Evolutionary conservation across 1,284 basidiomycete genomes (phyloP), one percentile per base, ranked within the genome.

Genomic region (Earliella scabrosa): DNA sequence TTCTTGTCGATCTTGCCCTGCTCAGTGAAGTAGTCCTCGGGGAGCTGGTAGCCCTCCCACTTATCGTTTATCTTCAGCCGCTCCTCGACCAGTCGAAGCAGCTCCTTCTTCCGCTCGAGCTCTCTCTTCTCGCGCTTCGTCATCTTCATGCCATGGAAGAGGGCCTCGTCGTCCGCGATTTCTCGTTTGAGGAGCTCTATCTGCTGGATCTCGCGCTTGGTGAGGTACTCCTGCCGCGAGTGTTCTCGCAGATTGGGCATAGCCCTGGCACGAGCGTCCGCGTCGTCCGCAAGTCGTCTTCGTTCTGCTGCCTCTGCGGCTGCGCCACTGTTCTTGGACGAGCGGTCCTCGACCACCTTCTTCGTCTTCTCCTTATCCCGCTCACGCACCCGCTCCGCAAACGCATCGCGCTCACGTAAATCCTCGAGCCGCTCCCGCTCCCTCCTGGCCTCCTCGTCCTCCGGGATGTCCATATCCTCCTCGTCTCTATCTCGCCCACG

Each of bases 1-100:
- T 97, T 96, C 74, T 88, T 90, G 81, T 99, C 96, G 59, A 99
- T 92, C 73, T 95, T 97, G n/a, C 97, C 97, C 72, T 98, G 94
- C 68, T 98, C 97, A 0, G 97, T 99, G 66, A 98, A 83, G 69
- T 99, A 99, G 75, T 99, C 97, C 66, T 97, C 95, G 0, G 95
- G 96, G 35, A 97, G 82, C 76, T 91, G 90, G 68, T 98, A 98
- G 4, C 95, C 95, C 60, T 97, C 95, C 73, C 83, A 93, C 60
- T 93, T 92, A 76, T 97, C 95, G 70, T 95, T 93, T 59, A 99
- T 97, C 68, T 87, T 89, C 60, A 95, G 81, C 20, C 96, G 86
- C 70, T 97, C 96, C 73, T 99, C 96, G 55, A 97, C 96, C 29
- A 99, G 83, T 45, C 85, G 83, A 18, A 99, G 77, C 9, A 98